Base-by-base conservation (phyloP, 2,329 filamentous ascomycete genomes). In the Aaosphaeria pasadenensis region DNA sequence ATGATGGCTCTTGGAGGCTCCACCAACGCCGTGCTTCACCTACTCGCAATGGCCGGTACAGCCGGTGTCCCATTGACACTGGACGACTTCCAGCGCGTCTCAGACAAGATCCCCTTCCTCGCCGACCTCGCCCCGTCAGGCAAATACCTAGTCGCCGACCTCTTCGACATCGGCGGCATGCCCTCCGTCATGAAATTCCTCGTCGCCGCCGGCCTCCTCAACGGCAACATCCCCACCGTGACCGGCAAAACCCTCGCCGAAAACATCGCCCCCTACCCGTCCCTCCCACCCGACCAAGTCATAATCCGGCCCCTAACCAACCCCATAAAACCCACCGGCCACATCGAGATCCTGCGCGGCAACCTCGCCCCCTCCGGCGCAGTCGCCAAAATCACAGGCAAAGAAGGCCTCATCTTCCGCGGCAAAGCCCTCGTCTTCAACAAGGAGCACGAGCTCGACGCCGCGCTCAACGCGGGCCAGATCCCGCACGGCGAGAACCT, bases 311-410 rank as follows among this genome's bases (percentile, higher is more conserved):
- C 88, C 0, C 76, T 96, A 6, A 77, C 80, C 67, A 88, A 91
- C 70, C 91, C 91, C 11, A 92, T 95, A 77, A 96, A 96, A 70
- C 57, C 78, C 1, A 89, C 85, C 0, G 92, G 92, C 39, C 92
- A 97, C 69, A 81, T 97, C 51, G 90, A 92, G 70, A 88, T 97
- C 51, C 80, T 97, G 4, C 82, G 83, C 50, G 92, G 92, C 17
- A 96, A 95, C 68, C 80, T 96, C 31, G 89, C 91, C 3, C 92
- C 92, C 1, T 87, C 85, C 7, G 92, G 92, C 32, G 88, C 91
- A 1, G 91, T 97, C 1, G 91, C 91, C 51, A 97, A 97, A 72
- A 96, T 97, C 70, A 96, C 92, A 0, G 92, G 92, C 33, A 96
- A 96, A 69, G 92, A 97, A 70, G 92, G 92, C 2, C 79, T 91